Percentiles rank a stretch among this genome's conserved stretches.
Evolutionary conservation across 2,329 filamentous ascomycete species (phyloP).

Genomic region (Aureobasidium sp.): DNA sequence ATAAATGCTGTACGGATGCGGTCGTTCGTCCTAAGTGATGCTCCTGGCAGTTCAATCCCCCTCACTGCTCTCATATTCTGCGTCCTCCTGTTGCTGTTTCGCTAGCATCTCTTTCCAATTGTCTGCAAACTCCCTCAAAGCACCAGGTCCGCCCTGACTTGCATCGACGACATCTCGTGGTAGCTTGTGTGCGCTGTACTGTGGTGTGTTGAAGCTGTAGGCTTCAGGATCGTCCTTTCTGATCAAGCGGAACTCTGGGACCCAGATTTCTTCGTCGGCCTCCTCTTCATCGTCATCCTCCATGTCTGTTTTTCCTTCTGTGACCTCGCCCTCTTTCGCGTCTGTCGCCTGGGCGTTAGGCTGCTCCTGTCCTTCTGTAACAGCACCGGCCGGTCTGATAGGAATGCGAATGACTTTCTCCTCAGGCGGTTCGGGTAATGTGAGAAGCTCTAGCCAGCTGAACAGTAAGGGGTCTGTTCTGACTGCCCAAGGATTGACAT

Average conservation of each 20-base stretch:
- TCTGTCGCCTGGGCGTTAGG: background rate
- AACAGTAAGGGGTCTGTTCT: conserved; percentile 86
- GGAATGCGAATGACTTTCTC: conserved; percentile 18
- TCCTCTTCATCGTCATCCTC: conserved; percentile 40
- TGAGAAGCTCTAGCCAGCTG: conserved; percentile 79
- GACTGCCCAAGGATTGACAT: conserved; percentile 91
- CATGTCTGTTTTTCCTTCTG: conserved; percentile 18
- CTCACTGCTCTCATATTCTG: conserved; percentile 28
- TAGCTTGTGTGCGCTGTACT: conserved; percentile 92
- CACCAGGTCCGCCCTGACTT: conserved; percentile 54
- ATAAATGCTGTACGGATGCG: background rate
- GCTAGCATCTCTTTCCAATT: conserved; percentile 44
- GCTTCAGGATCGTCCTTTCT: conserved; percentile 81
- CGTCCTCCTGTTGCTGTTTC: conserved; percentile 33
- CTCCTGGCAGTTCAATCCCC: conserved; percentile 19
- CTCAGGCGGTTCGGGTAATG: conserved; percentile 52
- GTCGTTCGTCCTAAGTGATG: background rate
- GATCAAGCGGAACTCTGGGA: conserved; percentile 74
- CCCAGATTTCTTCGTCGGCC: conserved; percentile 49
- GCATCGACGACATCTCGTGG: conserved; percentile 84
- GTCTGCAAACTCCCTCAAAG: conserved; percentile 60
- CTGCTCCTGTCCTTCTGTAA: background rate
- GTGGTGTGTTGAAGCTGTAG: conserved; percentile 74
- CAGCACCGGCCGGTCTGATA: background rate
- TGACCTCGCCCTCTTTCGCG: background rate